Evolutionary conservation across 805 yeast species (phyloP), one percentile per base, ranked within the genome.

Genomic region (Yarrowia phangngaensis): DNA sequence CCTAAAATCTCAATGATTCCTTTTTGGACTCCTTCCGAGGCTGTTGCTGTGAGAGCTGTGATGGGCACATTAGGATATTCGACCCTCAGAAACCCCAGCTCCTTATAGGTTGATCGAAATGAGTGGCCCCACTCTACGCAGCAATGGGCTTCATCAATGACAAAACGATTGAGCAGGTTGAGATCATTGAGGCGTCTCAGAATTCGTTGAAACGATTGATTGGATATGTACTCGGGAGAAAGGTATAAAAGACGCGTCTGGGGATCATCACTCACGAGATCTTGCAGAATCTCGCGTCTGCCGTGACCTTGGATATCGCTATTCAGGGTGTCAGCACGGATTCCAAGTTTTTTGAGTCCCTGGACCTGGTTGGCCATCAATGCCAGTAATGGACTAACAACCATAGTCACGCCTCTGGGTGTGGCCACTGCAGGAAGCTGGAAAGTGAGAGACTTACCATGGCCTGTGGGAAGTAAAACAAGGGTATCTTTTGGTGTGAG

Each of bases 111-210:
- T 0, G 95, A 95, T 46, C 98, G 72, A 64, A 90, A 90, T 64
- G 89, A 97, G 65, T 90, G 96, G 14, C 98, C 98, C 97, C 97
- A 90, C 15, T 92, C 82, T 41, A 95, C 86, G 38, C 90, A 92
- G 72, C 98, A 90, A 66, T 90, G 98, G 0, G 97, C 97, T 60
- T 86, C 98, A 65, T 90, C 98, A 31, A 90, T 85, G 5, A 90
- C 95, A 34, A 90, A 73, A 51, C 97, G 70, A 0, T 95, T 94
- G 35, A 90, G 69, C 56, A 70, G 68, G 11, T 73, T 68, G 22
- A 71, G 73, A n/a, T 70, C 68, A 61, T 82, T 70, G 7, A 90
- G 66, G 40, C 65, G 70, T 12, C 70, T 65, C 48, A 90, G 77
- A 0, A 84, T 81, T 45, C 69, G 71, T 58, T 78, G 82, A 24